Conservation (phyloP, 2,329 filamentous ascomycete species). For the Onygena corvina region DNA sequence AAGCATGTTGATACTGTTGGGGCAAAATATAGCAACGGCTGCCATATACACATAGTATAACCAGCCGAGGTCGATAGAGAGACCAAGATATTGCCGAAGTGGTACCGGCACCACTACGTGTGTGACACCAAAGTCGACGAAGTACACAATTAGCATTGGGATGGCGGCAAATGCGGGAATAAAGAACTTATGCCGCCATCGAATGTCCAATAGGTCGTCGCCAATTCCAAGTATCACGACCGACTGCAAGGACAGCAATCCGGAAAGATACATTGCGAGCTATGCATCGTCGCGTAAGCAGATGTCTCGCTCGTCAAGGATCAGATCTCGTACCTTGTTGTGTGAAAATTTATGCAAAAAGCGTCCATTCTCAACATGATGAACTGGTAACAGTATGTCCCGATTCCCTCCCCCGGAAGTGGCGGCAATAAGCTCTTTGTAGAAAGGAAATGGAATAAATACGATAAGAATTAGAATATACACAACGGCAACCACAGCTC, state of each 20-base stretch:
- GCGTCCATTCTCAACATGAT: constrained; percentile 66
- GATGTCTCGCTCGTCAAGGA: neutral
- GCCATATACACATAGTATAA: constrained; percentile 97
- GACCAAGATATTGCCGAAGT: constrained; percentile 70
- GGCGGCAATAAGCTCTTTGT: constrained; percentile 91
- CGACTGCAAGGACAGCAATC: constrained; percentile 81
- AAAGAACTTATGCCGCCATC: constrained; percentile 98
- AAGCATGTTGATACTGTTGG: constrained; percentile 99
- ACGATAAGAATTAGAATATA: constrained; percentile 80
- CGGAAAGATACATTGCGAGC: constrained; percentile 90
- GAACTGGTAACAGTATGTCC: constrained; percentile 64
- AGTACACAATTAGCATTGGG: constrained; percentile 90
- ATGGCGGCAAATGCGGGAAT: constrained; percentile 90
- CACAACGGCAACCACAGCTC: constrained; percentile 79
- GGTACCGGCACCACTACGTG: constrained; percentile 83
- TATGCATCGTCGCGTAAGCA: constrained; percentile 28
- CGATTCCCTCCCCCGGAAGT: constrained; percentile 88
- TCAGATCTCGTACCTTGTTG: constrained; percentile 54
- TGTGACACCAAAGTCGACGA: constrained; percentile 95
- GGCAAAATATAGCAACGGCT: constrained; percentile 88
- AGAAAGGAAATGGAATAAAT: constrained; percentile 95
- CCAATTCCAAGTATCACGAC: constrained; percentile 84
- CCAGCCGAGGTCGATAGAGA: constrained; percentile 68
- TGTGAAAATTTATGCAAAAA: constrained; percentile 88
- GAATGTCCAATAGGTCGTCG: constrained; percentile 94